These are phyloP conservation scores for Mycena amicta DNA, from an alignment of 768 basidiomycete genomes.

Conservation along the genomic window DNA sequence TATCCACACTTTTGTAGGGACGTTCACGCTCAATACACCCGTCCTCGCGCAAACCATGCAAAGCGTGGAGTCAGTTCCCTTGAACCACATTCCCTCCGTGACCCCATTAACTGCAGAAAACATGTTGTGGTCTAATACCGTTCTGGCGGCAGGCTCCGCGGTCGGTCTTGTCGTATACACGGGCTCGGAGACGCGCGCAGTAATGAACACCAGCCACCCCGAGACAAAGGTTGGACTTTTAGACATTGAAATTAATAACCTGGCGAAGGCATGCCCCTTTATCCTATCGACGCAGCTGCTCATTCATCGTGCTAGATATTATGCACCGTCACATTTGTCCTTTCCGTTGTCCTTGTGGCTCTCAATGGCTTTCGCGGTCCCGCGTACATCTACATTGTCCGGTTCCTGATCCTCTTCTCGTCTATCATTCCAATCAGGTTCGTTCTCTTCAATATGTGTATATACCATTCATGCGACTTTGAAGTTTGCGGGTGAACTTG, in stretches of 20 bases:
- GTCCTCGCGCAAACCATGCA: constrained; percentile 27
- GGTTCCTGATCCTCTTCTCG: constrained; percentile 97
- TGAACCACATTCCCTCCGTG: constrained; percentile 53
- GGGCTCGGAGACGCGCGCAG: constrained; percentile 91
- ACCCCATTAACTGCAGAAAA: constrained; percentile 95
- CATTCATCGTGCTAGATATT: constrained; percentile 71
- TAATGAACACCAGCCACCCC: constrained; percentile 98
- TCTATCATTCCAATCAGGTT: constrained; percentile 99
- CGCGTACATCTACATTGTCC: constrained; percentile 96
- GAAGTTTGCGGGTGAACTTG: constrained; percentile 95
- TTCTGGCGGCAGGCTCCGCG: constrained; percentile 91
- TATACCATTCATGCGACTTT: too few species aligned
- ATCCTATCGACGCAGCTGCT: neutral
- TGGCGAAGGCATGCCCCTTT: constrained; percentile 82
- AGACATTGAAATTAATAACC: constrained; percentile 91
- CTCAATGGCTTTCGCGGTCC: constrained; percentile 93
- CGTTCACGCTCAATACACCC: constrained; percentile 69
- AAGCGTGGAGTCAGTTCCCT: constrained; percentile 36
- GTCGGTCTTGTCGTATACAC: constrained; percentile 95
- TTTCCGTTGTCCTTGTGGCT: constrained; percentile 91
- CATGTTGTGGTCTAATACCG: constrained; percentile 96
- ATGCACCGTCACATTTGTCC: constrained; percentile 89
- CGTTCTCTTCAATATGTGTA: too few species aligned
- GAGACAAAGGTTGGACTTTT: constrained; percentile 91
- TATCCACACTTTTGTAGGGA: constrained; percentile 94